phyloP scores from a whole-genome alignment of 202 grass and related monocot genomes.

The Zoysia matrella region DNA sequence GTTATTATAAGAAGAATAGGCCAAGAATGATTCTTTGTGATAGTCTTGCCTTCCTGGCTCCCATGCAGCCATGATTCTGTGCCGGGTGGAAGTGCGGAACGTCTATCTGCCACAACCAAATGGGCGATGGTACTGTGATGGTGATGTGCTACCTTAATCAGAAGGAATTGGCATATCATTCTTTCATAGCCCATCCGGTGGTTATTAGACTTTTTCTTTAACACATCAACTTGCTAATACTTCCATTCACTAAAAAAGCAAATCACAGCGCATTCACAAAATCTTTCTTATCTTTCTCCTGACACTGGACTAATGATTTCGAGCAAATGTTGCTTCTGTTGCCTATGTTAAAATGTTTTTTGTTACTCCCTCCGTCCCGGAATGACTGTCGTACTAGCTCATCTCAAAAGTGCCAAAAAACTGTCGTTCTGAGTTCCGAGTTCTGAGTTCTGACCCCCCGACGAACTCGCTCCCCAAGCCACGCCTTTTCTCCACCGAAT shows the following conservation, averaged over 20 bases:
- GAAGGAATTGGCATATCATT: conserved; percentile 9
- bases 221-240: not conserved
- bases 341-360: no score
- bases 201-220: not conserved
- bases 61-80: not conserved
- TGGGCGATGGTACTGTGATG: not conserved
- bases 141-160: conserved; percentile 22
- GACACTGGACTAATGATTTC: no score
- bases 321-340: no score
- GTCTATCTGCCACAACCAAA: not conserved
- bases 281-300: not conserved
- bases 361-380: no score
- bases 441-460: no score
- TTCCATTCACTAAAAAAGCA: not conserved
- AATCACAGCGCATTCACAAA: not conserved
- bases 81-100: not conserved
- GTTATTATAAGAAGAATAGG: not conserved
- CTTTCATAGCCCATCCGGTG: not conserved
- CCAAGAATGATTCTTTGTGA: not conserved
- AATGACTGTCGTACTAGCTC: no score
- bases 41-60: not conserved
- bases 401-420: no score
- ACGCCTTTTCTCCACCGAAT: no score
- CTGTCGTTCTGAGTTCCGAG: no score
- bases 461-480: no score